Percentiles rank a stretch among this genome's conserved stretches.
phyloP scores from a whole-genome alignment of 495 filamentous ascomycete genomes.

The Penicillium manginii region DNA sequence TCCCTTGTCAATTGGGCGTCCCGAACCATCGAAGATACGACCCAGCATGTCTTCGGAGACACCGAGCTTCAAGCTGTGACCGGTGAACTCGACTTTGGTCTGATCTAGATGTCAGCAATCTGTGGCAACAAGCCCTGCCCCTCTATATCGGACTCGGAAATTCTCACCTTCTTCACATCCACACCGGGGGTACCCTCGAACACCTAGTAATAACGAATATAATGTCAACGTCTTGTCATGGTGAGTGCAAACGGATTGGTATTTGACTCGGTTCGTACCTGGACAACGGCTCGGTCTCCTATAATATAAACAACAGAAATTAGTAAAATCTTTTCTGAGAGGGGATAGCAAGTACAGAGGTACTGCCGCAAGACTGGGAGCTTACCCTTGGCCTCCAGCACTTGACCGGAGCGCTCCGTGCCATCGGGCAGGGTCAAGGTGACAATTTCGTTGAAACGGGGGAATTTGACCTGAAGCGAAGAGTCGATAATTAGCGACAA shows the following conservation, averaged over 20 bases:
- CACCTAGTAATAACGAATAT: slow-evolving; percentile 60
- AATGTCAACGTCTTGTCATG: slow-evolving; percentile 26
- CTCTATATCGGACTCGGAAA: not conserved
- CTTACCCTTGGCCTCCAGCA: slow-evolving; percentile 93
- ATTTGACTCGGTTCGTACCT: slow-evolving; percentile 54
- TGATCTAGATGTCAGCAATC: slow-evolving; percentile 39
- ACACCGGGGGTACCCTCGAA: slow-evolving; percentile 97
- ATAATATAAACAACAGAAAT: slow-evolving; percentile 15
- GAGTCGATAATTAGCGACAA: slow-evolving; percentile 14
- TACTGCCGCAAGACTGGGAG: slow-evolving; percentile 8
- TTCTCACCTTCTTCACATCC: slow-evolving; percentile 90
- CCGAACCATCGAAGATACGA: slow-evolving; percentile 97
- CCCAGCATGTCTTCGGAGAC: slow-evolving; percentile 99
- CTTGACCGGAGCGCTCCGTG: slow-evolving; percentile 89
- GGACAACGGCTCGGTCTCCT: slow-evolving; percentile 92
- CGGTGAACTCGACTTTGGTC: slow-evolving; percentile 97
- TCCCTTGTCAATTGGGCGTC: slow-evolving; percentile 96
- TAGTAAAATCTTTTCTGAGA: slow-evolving; percentile 8
- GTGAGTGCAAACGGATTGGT: slow-evolving; percentile 8
- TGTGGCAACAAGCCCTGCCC: not conserved
- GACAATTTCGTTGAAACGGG: slow-evolving; percentile 97
- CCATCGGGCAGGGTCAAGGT: slow-evolving; percentile 95
- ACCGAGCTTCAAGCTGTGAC: slow-evolving; percentile 94
- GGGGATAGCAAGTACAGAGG: not conserved
- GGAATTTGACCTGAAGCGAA: slow-evolving; percentile 82